Base-by-base conservation (phyloP, 352 stramenopile species). In the Thalassiosira mediterranea region DNA sequence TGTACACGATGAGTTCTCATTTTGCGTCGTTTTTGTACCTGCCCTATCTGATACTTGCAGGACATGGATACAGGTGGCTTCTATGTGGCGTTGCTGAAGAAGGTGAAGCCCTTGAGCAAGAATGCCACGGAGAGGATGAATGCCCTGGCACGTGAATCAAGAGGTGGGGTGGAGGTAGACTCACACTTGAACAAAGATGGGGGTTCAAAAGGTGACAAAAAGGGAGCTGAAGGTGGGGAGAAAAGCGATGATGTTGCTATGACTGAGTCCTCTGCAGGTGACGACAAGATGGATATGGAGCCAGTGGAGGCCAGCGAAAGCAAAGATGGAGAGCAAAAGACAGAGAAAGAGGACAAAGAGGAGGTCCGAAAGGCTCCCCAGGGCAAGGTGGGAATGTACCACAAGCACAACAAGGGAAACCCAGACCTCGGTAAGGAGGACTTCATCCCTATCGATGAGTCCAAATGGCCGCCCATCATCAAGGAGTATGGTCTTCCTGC, bases 1-100 rank as follows among this genome's bases (percentile, higher is more conserved):
- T n/a, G n/a, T n/a, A n/a, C n/a, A n/a, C n/a, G n/a, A n/a, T n/a
- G n/a, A n/a, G n/a, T n/a, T n/a, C n/a, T n/a, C n/a, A n/a, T n/a
- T n/a, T n/a, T n/a, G n/a, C n/a, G n/a, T n/a, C n/a, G n/a, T n/a
- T n/a, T n/a, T n/a, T n/a, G n/a, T n/a, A n/a, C n/a, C n/a, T n/a
- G n/a, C n/a, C n/a, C n/a, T n/a, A n/a, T n/a, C n/a, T n/a, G n/a
- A n/a, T n/a, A n/a, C n/a, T n/a, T n/a, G n/a, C 97, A 99, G 28
- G 95, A 99, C 64, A 95, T 98, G 75, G 93, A 99, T 81, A 99
- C 97, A 3, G 97, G 97, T 42, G 97, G 97, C 0, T 99, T 99
- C 80, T 99, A 99, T 88, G 97, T 99, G 60, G 96, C 95, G 25
- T 82, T 99, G 29, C 87, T 99, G 2, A 84, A 81, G 57, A 93